Evolutionary conservation across 2,329 filamentous ascomycete genomes (phyloP).

Genomic region (Talaromyces funiculosus): DNA sequence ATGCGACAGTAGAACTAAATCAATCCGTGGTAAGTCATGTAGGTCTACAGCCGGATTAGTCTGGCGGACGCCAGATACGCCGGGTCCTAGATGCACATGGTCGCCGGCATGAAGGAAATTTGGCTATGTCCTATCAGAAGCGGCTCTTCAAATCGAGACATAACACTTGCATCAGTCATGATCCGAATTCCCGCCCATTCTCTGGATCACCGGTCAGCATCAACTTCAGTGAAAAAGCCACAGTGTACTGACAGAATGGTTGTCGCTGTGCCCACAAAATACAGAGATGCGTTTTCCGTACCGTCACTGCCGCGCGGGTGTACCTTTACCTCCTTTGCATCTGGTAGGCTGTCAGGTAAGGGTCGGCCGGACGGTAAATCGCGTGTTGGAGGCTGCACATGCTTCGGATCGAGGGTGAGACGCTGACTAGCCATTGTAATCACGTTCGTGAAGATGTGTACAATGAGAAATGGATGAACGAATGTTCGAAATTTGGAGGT

Average conservation of each 20-base stretch:
- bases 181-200: constrained; percentile 37
- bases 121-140: constrained; percentile 33
- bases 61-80: constrained; percentile 50
- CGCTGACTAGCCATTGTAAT: constrained; percentile 28
- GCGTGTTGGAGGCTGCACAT: constrained; percentile 35
- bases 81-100: constrained; percentile 61
- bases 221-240: no score
- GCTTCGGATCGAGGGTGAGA: constrained; percentile 36
- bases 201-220: constrained; percentile 16
- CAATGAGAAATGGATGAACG: neutral
- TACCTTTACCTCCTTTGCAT: constrained; percentile 41
- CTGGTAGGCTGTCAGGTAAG: constrained; percentile 34
- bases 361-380: constrained; percentile 23
- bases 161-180: constrained; percentile 34
- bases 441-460: no score
- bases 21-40: constrained; percentile 54
- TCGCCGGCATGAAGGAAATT: constrained; percentile 63
- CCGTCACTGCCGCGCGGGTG: constrained; percentile 32
- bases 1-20: constrained; percentile 57
- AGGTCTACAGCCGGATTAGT: constrained; percentile 59
- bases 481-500: neutral
- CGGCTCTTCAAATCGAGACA: neutral
- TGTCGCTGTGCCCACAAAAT: constrained; percentile 38
- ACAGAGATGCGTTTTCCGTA: constrained; percentile 32
- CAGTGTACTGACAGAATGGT: constrained; percentile 26